Base-by-base conservation (phyloP, 169 alveolate species). In the Plasmodium yoelii region DNA sequence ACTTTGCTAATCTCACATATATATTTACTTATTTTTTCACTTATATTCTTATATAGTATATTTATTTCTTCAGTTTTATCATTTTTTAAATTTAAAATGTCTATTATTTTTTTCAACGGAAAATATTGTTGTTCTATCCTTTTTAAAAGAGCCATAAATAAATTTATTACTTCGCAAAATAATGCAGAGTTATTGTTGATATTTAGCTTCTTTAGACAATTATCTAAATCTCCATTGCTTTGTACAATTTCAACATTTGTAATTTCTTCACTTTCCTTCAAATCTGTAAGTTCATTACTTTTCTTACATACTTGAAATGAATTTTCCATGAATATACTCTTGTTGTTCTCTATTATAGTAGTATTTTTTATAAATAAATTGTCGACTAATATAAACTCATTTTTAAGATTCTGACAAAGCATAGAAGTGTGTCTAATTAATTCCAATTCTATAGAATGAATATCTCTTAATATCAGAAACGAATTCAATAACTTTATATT, bases 101-200 rank as follows among this genome's bases (percentile, higher is more conserved):
- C 57, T 18, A 82, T 53, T 55, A 82, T 82, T 67, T 82, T 82
- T n/a, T 47, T 55, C 19, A 82, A 28, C 1, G 90, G 90, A 28
- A 67, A 67, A 59, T 82, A 82, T 13, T 82, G 90, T 34, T 82
- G 90, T 15, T 82, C 90, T 44, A 82, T 56, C 56, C 90, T 49
- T 70, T 82, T 82, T 47, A 82, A 71, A 49, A 82, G 22, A 3
- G 90, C 67, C 1, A 70, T 82, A 47, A 82, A 82, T 3, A 82
- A 70, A 49, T 82, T 82, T 47, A 82, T 53, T 13, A 82, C 75
- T 82, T 82, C 84, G 55, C 90, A 82, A 28, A 82, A 82, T 8
- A 82, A 13, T 8, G 82, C 84, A 15, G 84, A 39, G 59, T 82
- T 82, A 44, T 42, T 68, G 65, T 82, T 70, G 42, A 82, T 82